Evolutionary conservation across 345 rosid genomes (phyloP), one percentile per base, ranked within the genome.

Genomic region (Pistacia integerrima): DNA sequence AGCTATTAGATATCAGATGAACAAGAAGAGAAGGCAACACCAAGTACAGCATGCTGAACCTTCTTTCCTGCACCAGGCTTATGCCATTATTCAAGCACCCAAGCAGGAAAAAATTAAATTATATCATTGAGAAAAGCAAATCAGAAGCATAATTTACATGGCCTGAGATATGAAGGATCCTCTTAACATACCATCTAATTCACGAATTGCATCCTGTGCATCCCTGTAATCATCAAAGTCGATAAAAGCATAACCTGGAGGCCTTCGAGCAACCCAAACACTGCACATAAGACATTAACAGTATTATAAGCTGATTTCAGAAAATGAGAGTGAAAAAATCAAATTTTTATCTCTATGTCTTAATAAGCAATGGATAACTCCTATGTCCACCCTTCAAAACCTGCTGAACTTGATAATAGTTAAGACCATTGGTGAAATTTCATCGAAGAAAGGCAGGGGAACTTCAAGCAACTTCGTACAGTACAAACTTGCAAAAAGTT

Each of bases 181-280:
- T 17, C 11, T 48, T 38, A 11, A 63, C 71, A 79, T 84, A 93
- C 98, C 97, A 85, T 91, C 96, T 80, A 91, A 51, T 46, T 80
- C 97, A 80, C 89, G 91, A 54, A 93, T 91, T 63, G 93, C 97
- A 81, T 93, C 98, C 64, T 89, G 83, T 0, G 97, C 98, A 82
- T 93, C 97, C 77, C 98, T 90, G 14, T 82, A 81, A 73, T 93
- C 97, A 71, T 93, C 97, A 60, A 93, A 93, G 75, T 93, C 98
- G 10, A 93, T 77, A 77, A 93, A 93, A 74, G 93, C 98, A 75
- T 93, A 93, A n/a, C 98, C 98, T 0, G 98, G 98, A 16, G 98
- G 98, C 78, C 94, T 88, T n/a, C 98, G 88, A 41, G 98, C 97
- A 85, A 91, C 98, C 98, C 98, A 93, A 7, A 93, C 98, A 85